Conservation (phyloP, 1,139 yeast species). For the Hyphopichia wangnamkhiaoensis region DNA sequence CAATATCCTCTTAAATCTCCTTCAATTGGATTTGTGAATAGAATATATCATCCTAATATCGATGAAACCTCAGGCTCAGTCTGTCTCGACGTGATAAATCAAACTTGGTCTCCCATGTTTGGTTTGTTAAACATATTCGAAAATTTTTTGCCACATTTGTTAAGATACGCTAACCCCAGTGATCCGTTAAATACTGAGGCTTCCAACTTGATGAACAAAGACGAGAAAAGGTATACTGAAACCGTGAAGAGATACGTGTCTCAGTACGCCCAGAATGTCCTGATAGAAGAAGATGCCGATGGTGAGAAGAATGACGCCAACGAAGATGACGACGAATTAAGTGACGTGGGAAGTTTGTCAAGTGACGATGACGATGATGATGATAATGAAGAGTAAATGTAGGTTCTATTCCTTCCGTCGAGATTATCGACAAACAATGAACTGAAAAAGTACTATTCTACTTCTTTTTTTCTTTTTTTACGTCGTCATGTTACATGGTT, state of each 20-base stretch:
- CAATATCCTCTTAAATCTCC: conserved; percentile 96
- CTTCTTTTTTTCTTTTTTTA: not conserved
- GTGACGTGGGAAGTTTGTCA: conserved; percentile 51
- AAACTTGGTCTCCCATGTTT: conserved; percentile 98
- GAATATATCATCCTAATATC: conserved; percentile 91
- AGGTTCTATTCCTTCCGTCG: not conserved
- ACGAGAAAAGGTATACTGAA: conserved; percentile 64
- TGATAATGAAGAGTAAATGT: not conserved
- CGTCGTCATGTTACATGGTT: not conserved
- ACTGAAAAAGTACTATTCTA: not conserved
- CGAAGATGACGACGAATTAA: conserved; percentile 47
- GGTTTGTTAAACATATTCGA: conserved; percentile 90
- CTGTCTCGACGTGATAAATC: conserved; percentile 94
- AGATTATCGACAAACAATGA: too few relatives aligned
- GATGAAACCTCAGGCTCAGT: conserved; percentile 91
- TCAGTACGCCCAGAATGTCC: conserved; percentile 59
- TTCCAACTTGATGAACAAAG: conserved; percentile 74
- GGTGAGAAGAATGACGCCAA: conserved; percentile 42
- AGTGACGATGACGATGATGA: conserved; percentile 44
- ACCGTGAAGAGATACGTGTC: conserved; percentile 74
- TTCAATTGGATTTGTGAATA: conserved; percentile 89
- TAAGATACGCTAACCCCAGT: conserved; percentile 90
- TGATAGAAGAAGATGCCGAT: conserved; percentile 40
- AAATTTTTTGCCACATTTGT: conserved; percentile 86
- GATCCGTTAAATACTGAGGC: conserved; percentile 96